Evolutionary conservation across 768 basidiomycete genomes (phyloP), one percentile per base, ranked within the genome.

Genomic region (Leucocoprinus leucothites): DNA sequence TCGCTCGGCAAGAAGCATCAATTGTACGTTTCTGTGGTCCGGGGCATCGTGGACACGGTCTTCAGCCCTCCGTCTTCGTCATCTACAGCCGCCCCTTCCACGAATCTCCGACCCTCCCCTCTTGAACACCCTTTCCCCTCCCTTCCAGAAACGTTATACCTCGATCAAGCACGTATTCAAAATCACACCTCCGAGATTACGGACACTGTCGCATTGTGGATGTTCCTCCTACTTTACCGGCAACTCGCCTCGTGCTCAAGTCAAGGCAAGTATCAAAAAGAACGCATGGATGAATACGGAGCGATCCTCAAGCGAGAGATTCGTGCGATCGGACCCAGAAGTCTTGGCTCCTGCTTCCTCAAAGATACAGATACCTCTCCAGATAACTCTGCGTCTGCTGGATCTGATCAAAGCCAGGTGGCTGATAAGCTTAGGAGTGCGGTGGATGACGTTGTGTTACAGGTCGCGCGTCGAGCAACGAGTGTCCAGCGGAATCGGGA

Each of bases 211-310:
- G 82, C 86, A 43, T 70, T 91, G 48, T 90, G 87, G 71, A 86
- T 94, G 82, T 82, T 92, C 61, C 74, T 91, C 34, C 74, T 94
- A 63, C 82, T 93, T 19, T 92, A 85, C 66, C 84, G 90, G 40
- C 87, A 92, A 65, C 80, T 93, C 60, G 70, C 79, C 61, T 80
- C 83, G 51, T 74, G 75, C 36, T 64, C 72, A 28, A 65, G 48
- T 11, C 54, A 48, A 34, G 40, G 54, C 47, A 56, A 49, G 40
- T 49, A 42, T 24, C 54, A 56, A 21, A 56, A 49, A 19, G 54
- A 56, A 34, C 54, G 47, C 11, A 24, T 49, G 28, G 31, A 56
- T 19, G 54, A 49, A 35, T 56, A 24, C 26, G 54, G 47, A 31
- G 14, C 31, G 8, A 74, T 73, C 59, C 70, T 94, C 45, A 89